Percentiles rank a stretch among this genome's conserved stretches.
Conservation (phyloP, 495 filamentous ascomycete species). For the Xylaria nigripes region DNA sequence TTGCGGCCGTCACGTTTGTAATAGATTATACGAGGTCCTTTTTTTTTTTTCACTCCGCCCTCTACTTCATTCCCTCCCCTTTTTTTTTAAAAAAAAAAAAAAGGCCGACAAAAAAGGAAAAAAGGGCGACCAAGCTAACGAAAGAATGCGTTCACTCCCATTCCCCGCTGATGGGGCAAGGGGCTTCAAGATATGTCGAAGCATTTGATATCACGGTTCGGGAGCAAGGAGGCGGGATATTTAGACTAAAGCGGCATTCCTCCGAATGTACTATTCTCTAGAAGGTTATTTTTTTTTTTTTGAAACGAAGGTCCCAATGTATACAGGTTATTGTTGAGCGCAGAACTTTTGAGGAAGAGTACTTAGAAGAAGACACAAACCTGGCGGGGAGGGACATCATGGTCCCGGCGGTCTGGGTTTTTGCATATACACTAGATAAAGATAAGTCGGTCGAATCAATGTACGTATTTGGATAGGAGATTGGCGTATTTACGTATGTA, state of each 20-base stretch:
- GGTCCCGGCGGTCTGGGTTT: background rate
- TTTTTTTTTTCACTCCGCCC: background rate
- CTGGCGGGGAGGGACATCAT: background rate
- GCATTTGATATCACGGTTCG: background rate
- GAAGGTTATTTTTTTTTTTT: background rate
- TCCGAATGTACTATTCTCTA: slow-evolving; percentile 1
- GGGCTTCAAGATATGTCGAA: background rate
- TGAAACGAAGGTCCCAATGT: background rate
- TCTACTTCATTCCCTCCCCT: background rate
- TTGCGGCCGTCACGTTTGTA: slow-evolving; percentile 11
- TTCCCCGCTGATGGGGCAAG: background rate
- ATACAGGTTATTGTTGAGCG: background rate
- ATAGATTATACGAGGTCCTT: slow-evolving; percentile 16
- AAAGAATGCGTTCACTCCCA: background rate
- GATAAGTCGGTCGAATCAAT: background rate
- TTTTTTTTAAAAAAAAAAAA: no score
- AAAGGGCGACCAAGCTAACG: background rate
- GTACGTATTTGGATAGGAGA: background rate
- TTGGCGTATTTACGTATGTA: no score
- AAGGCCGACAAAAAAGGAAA: background rate
- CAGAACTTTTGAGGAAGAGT: background rate
- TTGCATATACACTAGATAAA: slow-evolving; percentile 11
- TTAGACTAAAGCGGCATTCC: background rate
- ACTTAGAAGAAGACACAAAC: background rate
- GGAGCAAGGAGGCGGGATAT: background rate